Conservation (phyloP, 495 filamentous ascomycete species). For the Trypethelium eluteriae region DNA sequence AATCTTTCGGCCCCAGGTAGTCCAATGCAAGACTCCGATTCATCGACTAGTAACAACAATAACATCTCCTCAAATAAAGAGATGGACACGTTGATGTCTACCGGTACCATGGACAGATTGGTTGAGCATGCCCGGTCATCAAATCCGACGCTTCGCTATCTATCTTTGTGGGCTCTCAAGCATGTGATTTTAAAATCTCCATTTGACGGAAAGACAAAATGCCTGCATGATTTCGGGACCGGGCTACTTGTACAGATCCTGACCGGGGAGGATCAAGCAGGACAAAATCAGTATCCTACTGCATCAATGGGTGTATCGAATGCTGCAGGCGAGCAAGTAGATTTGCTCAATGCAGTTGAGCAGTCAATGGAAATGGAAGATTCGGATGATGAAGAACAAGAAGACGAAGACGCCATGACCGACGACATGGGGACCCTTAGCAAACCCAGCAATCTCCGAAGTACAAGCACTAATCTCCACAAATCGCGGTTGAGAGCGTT, state of each 20-base stretch:
- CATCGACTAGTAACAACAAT: slow-evolving; percentile 29
- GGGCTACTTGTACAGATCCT: slow-evolving; percentile 59
- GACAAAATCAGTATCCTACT: slow-evolving; percentile 24
- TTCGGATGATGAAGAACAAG: slow-evolving; percentile 31
- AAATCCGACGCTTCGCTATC: slow-evolving; percentile 63
- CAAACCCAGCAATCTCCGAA: slow-evolving; percentile 40
- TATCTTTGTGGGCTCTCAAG: slow-evolving; percentile 88
- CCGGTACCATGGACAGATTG: slow-evolving; percentile 66
- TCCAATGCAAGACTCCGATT: slow-evolving; percentile 70
- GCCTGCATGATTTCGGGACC: slow-evolving; percentile 66
- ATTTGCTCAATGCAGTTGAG: slow-evolving; percentile 55
- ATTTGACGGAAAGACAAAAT: slow-evolving; percentile 62
- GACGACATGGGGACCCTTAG: slow-evolving; percentile 38
- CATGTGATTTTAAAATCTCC: slow-evolving; percentile 65
- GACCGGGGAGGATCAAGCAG: slow-evolving; percentile 21
- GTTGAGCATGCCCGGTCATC: slow-evolving; percentile 77
- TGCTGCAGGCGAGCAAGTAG: slow-evolving; percentile 57
- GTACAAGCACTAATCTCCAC: slow-evolving; percentile 17
- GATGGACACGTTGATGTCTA: slow-evolving; percentile 59
- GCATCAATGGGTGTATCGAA: slow-evolving; percentile 56
- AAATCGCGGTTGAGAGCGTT: slow-evolving; percentile 42
- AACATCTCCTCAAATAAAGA: slow-evolving; percentile 7
- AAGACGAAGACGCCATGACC: slow-evolving; percentile 52
- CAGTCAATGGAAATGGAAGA: slow-evolving; percentile 34
- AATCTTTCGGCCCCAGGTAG: slow-evolving; percentile 82